Evolutionary conservation across 228 moss, liverwort and hornwort genomes (phyloP).

Genomic region (Sphagnum fallax): DNA sequence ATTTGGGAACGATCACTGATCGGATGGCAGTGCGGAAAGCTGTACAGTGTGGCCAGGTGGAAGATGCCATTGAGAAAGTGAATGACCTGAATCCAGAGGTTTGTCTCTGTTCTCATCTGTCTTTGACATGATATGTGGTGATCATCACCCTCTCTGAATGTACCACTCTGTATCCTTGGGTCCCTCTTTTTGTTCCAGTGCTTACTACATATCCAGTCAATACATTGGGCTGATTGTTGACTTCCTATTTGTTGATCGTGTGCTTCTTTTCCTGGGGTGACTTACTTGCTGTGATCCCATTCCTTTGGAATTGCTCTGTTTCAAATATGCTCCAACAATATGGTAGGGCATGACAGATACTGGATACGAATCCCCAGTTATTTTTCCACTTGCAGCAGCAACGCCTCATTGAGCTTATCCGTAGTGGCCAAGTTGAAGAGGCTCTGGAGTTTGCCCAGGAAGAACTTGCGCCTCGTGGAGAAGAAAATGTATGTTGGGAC

Average conservation of each 20-base stretch:
- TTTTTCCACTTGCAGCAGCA: constrained; percentile 97
- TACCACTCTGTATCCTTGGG: not conserved
- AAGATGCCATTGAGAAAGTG: constrained; percentile 97
- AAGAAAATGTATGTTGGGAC: constrained; percentile 69
- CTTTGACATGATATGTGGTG: not conserved
- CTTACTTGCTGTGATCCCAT: no score
- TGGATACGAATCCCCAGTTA: constrained; percentile 90
- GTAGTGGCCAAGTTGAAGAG: constrained; percentile 88
- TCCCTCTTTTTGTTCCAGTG: no score
- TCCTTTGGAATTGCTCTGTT: no score
- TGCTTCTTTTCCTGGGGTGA: no score
- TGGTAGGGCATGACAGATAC: constrained; percentile 54
- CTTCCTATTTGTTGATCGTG: no score
- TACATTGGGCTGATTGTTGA: no score
- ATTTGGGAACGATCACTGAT: constrained; percentile 89
- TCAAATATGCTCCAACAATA: no score
- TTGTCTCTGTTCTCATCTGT: not conserved
- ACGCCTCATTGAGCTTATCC: constrained; percentile 86
- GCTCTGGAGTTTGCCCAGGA: constrained; percentile 93
- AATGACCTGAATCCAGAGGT: constrained; percentile 96
- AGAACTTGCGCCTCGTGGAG: constrained; percentile 86
- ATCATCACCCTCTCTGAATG: no score
- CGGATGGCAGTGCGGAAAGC: constrained; percentile 96
- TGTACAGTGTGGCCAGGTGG: constrained; percentile 89
- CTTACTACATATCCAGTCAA: no score